Evolutionary conservation across 345 rosid species (phyloP), one percentile per base, ranked within the genome.

Genomic region (Clausena lansium): DNA sequence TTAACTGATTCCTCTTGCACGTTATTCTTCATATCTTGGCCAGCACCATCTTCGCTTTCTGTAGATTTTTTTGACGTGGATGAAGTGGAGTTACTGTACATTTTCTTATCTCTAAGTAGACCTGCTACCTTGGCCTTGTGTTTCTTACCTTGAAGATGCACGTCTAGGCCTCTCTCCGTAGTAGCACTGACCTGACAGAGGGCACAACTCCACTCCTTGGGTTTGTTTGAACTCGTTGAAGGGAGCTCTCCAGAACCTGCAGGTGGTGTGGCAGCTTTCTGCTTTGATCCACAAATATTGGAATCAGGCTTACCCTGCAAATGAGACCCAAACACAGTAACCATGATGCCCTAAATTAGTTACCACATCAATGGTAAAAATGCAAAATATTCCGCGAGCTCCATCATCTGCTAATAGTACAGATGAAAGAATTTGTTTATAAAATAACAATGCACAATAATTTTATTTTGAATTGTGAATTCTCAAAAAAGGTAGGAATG

Each of bases 281-380:
- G 75, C 83, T 87, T 92, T 75, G 27, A 67, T 76, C 81, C 85
- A 64, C 67, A 39, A 70, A 74, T 22, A 77, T 58, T 75, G 67
- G 88, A 67, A 60, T 85, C 86, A 17, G 89, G 84, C 85, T 84
- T 93, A 4, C 75, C 82, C 95, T 91, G 88, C 86, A 85, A 81
- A 13, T 73, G 1, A 50, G 24, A 70, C 81, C 70, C 76, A 66
- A 58, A 60, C 79, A 67, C 60, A 70, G 70, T 77, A 70, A 79
- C 76, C 77, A 73, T 19, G 3, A 71, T 13, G 41, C 58, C 32
- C 22, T 62, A 0, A 22, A 70, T 63, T 33, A 24, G 62, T 33
- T 14, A 54, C 67, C 39, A 30, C 75, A 41, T 54, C 33, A 54
- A 77, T 27, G 33, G 57, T 24, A 70, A 39, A 69, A 30, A 10